Conservation (phyloP, 129 eudicot genomes). For the Oenanthe sinensis region DNA sequence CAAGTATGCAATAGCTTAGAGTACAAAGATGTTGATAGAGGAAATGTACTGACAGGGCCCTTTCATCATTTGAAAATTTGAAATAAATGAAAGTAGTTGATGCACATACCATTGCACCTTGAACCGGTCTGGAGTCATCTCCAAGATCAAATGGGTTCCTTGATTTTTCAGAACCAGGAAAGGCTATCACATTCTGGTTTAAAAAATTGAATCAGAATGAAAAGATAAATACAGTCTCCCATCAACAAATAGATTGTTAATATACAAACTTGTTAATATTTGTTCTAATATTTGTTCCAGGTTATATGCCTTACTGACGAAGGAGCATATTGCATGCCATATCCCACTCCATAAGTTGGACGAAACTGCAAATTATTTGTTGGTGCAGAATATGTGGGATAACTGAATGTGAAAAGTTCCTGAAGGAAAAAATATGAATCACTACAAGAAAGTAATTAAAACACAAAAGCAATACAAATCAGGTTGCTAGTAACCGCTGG, state of each 20-base stretch:
- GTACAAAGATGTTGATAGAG: not conserved
- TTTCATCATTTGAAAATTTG: not conserved
- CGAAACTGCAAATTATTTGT: constrained; percentile 35
- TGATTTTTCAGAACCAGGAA: constrained; percentile 19
- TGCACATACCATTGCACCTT: constrained; percentile 23
- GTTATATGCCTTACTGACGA: constrained; percentile 26
- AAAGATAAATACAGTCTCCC: not conserved
- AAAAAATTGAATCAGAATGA: not conserved
- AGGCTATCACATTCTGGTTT: constrained; percentile 21
- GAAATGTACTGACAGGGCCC: not conserved
- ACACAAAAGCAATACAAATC: not conserved
- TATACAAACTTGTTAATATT: no score
- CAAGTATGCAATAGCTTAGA: not conserved
- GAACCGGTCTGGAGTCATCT: constrained; percentile 22
- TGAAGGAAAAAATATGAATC: constrained; percentile 3
- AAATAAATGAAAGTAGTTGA: not conserved
- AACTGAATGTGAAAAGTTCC: constrained; percentile 42
- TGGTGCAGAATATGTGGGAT: constrained; percentile 22
- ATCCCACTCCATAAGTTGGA: constrained; percentile 30
- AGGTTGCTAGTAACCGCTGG: constrained; percentile 34
- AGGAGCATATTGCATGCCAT: constrained; percentile 32
- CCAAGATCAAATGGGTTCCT: constrained; percentile 46
- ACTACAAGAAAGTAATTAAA: not conserved
- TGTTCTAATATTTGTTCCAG: not conserved
- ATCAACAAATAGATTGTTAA: not conserved